Conservation (phyloP, 2,329 filamentous ascomycete genomes). For the Taxawa tesnikishii region DNA sequence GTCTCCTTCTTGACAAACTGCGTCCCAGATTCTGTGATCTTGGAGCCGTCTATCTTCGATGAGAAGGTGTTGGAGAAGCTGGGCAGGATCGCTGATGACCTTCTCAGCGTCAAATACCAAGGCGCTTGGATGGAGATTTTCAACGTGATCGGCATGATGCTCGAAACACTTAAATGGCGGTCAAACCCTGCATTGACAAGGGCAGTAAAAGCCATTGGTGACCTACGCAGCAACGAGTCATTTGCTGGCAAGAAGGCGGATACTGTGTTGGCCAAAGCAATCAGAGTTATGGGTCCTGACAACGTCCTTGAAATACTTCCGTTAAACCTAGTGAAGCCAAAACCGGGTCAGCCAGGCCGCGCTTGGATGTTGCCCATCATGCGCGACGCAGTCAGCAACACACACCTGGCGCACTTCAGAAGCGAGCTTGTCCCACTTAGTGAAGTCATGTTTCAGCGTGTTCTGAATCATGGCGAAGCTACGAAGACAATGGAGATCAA, state of each 20-base stretch:
- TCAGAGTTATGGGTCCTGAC: conserved; percentile 81
- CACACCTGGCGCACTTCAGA: conserved; percentile 73
- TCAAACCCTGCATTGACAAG: conserved; percentile 66
- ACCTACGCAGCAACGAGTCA: conserved; percentile 74
- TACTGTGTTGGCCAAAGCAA: conserved; percentile 73
- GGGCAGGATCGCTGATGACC: conserved; percentile 55
- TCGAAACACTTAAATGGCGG: conserved; percentile 76
- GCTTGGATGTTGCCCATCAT: conserved; percentile 93
- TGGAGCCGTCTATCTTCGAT: conserved; percentile 84
- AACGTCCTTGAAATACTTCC: conserved; percentile 72
- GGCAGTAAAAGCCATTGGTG: conserved; percentile 68
- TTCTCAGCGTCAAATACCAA: conserved; percentile 85
- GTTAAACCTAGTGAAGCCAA: conserved; percentile 69
- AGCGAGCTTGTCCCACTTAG: conserved; percentile 79
- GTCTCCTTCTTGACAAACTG: conserved; percentile 89
- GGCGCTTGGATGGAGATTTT: conserved; percentile 92
- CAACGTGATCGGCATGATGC: conserved; percentile 74
- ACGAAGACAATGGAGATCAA: conserved; percentile 95
- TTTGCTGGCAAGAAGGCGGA: conserved; percentile 94
- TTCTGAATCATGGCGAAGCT: conserved; percentile 66
- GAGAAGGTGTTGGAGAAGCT: conserved; percentile 81
- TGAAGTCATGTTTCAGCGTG: conserved; percentile 76
- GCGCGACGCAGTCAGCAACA: conserved; percentile 81
- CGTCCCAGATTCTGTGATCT: conserved; percentile 66
- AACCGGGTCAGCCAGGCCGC: conserved; percentile 65